These are phyloP conservation scores for Microcyclospora tardicrescens DNA, from an alignment of 2,329 filamentous ascomycete genomes.

Conservation along the genomic window DNA sequence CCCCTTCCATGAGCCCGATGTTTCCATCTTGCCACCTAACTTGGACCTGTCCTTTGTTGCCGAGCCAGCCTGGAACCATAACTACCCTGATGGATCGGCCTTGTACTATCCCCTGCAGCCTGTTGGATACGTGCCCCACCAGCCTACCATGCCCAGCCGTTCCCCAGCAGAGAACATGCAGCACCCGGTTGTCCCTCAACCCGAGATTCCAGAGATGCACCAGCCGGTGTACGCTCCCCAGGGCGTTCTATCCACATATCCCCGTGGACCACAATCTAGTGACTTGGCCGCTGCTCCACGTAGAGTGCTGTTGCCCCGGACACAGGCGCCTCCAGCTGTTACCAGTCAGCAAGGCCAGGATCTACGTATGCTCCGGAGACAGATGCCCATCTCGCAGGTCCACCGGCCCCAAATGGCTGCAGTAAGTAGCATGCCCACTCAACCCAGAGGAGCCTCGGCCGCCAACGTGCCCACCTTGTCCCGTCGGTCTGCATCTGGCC, in stretches of 20 bases:
- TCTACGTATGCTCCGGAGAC: conserved; percentile 3
- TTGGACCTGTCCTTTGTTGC: conserved; percentile 18
- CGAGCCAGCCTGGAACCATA: conserved; percentile 12
- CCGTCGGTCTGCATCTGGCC: too few species aligned
- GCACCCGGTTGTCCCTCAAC: not conserved
- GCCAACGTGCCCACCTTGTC: not conserved
- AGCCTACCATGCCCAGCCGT: conserved; percentile 2
- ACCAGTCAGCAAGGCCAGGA: conserved; percentile 5
- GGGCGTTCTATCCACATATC: not conserved
- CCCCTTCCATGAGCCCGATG: conserved; percentile 17
- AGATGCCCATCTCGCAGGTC: conserved; percentile 3
- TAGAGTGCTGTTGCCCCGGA: conserved; percentile 14
- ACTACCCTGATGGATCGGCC: conserved; percentile 1
- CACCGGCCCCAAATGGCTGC: conserved; percentile 3
- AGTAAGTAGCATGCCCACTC: conserved; percentile 8
- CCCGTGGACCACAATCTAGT: too few species aligned
- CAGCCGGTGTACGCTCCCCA: conserved; percentile 1
- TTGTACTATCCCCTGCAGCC: not conserved
- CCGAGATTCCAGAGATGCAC: not conserved
- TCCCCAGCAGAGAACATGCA: conserved; percentile 4
- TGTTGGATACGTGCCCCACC: conserved; percentile 5
- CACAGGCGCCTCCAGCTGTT: conserved; percentile 3
- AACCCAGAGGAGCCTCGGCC: not conserved
- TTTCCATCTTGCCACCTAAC: conserved; percentile 14
- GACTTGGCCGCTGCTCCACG: conserved; percentile 2